Conservation (phyloP, 768 basidiomycete genomes). For the Pisolithus microcarpus region DNA sequence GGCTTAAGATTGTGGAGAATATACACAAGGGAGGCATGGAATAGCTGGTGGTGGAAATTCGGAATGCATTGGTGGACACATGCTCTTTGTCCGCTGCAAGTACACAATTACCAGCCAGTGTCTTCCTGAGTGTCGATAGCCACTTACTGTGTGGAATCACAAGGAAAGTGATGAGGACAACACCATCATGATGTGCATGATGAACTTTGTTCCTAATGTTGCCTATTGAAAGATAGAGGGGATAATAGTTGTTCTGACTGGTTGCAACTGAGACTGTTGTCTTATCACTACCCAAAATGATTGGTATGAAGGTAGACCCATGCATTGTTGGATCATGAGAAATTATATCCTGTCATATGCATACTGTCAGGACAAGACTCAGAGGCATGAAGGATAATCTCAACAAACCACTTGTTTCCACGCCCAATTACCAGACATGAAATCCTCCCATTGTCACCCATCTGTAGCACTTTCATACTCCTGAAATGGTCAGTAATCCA, state of each 20-base stretch:
- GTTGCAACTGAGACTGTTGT: slow-evolving; percentile 12
- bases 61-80: slow-evolving; percentile 11
- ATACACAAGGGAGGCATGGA: slow-evolving; percentile 17
- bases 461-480: too few relatives aligned
- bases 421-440: too few relatives aligned
- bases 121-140: neutral
- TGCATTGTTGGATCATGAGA: slow-evolving; percentile 6
- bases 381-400: neutral
- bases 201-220: slow-evolving; percentile 11
- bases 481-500: too few relatives aligned
- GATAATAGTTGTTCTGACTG: slow-evolving; percentile 13
- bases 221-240: slow-evolving; percentile 12
- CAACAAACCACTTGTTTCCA: too few relatives aligned
- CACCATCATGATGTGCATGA: slow-evolving; percentile 2
- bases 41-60: slow-evolving; percentile 24
- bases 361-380: too few relatives aligned
- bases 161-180: slow-evolving; percentile 17
- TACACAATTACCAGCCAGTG: neutral
- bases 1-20: slow-evolving; percentile 20
- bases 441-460: too few relatives aligned
- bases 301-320: slow-evolving; percentile 10
- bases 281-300: slow-evolving; percentile 14
- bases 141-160: slow-evolving; percentile 27
- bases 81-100: slow-evolving; percentile 6
- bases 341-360: slow-evolving; percentile 6